phyloP scores from a whole-genome alignment of 441 rosid species.

The Flueggea neowawraea region DNA sequence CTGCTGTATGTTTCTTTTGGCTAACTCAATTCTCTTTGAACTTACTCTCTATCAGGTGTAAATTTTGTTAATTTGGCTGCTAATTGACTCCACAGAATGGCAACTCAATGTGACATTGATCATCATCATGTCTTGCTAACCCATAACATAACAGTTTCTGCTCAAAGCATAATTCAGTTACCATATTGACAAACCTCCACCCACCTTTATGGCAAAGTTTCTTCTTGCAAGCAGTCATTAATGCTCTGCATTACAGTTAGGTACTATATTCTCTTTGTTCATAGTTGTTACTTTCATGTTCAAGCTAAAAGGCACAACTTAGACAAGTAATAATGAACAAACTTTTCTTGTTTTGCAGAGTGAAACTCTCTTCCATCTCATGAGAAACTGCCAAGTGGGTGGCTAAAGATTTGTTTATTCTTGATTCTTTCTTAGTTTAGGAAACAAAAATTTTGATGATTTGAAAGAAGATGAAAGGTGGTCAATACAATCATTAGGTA shows the following conservation, averaged over 20 bases:
- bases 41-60: slow-evolving; percentile 47
- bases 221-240: slow-evolving; percentile 3
- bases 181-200: slow-evolving; percentile 14
- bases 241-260: slow-evolving; percentile 24
- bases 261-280: slow-evolving; percentile 19
- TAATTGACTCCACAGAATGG: slow-evolving; percentile 30
- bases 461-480: slow-evolving; percentile 25
- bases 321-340: slow-evolving; percentile 11
- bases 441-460: slow-evolving; percentile 20
- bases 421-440: slow-evolving; percentile 51
- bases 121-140: slow-evolving; percentile 14
- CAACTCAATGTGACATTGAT: slow-evolving; percentile 19
- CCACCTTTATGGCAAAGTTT: slow-evolving; percentile 14
- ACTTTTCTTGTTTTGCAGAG: slow-evolving; percentile 27
- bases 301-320: slow-evolving; percentile 5
- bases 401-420: slow-evolving; percentile 35
- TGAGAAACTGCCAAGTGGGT: slow-evolving; percentile 43
- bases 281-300: slow-evolving; percentile 10
- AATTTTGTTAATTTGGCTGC: slow-evolving; percentile 31
- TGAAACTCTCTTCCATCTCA: slow-evolving; percentile 14
- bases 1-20: slow-evolving; percentile 22
- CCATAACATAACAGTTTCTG: slow-evolving; percentile 20
- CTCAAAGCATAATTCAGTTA: background rate
- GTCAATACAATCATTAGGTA: slow-evolving; percentile 32
- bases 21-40: slow-evolving; percentile 2